phyloP scores from a whole-genome alignment of 2,329 filamentous ascomycete genomes.

The Elsinoe ampelina region DNA sequence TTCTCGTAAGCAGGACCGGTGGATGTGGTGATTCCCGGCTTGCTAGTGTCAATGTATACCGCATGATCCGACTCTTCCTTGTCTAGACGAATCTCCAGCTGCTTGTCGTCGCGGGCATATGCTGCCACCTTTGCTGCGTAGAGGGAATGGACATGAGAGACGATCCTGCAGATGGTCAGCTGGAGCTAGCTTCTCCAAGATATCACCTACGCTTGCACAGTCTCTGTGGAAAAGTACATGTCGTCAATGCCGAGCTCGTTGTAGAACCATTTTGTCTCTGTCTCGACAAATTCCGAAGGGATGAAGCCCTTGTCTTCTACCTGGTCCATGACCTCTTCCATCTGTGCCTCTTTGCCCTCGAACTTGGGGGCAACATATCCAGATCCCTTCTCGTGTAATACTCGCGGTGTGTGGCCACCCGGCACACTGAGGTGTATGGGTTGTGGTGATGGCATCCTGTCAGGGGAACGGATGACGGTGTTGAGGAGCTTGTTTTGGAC shows the following conservation, averaged over 20 bases:
- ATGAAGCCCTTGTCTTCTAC: conserved; percentile 78
- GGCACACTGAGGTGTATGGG: conserved; percentile 76
- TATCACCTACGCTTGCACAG: conserved; percentile 52
- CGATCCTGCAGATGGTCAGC: conserved; percentile 45
- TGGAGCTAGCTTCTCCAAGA: conserved; percentile 16
- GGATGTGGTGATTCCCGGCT: conserved; percentile 67
- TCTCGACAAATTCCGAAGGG: conserved; percentile 69
- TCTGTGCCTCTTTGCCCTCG: conserved; percentile 84
- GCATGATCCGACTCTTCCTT: conserved; percentile 93
- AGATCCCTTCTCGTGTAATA: conserved; percentile 78
- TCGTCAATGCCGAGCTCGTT: conserved; percentile 95
- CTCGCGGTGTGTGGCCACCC: conserved; percentile 49
- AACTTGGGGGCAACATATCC: conserved; percentile 95
- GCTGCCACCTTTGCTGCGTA: conserved; percentile 96
- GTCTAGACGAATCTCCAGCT: conserved; percentile 85
- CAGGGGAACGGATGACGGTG: conserved; percentile 42
- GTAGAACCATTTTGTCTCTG: conserved; percentile 94
- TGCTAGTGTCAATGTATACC: conserved; percentile 97
- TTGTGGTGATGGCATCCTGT: conserved; percentile 72
- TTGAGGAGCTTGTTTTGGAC: conserved; percentile 50
- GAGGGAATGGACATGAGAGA: conserved; percentile 87
- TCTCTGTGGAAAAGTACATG: conserved; percentile 93
- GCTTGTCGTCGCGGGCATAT: conserved; percentile 85
- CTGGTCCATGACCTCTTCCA: conserved; percentile 76
- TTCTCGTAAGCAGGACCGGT: conserved; percentile 86